A percentile compares a stretch with the other conserved stretches of the same genome.
These are phyloP conservation scores for Kwoniella europaea DNA, from an alignment of 768 basidiomycete genomes.

Conservation along the genomic window DNA sequence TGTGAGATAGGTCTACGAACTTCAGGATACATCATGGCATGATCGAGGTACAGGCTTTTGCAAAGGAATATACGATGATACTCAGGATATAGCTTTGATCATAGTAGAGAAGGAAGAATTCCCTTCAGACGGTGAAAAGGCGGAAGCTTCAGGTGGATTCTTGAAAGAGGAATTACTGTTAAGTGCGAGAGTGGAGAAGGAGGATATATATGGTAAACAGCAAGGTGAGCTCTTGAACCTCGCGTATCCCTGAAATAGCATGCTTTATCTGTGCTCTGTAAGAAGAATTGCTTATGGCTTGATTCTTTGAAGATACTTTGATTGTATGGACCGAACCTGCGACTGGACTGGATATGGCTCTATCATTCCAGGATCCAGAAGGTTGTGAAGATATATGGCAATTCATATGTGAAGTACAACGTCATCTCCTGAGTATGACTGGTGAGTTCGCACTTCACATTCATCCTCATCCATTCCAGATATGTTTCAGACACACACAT, in stretches of 20 bases:
- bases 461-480: no score
- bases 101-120: slow-evolving; percentile 55
- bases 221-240: no score
- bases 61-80: slow-evolving; percentile 72
- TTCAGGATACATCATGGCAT: slow-evolving; percentile 86
- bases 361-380: slow-evolving; percentile 94
- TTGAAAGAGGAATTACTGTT: slow-evolving; percentile 65
- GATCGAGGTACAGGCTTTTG: slow-evolving; percentile 98
- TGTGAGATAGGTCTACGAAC: slow-evolving; percentile 79
- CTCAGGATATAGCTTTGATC: slow-evolving; percentile 55
- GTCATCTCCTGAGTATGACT: slow-evolving; percentile 62
- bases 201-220: slow-evolving; percentile 56
- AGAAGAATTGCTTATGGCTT: no score
- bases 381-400: slow-evolving; percentile 97
- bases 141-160: slow-evolving; percentile 50
- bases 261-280: no score
- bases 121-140: slow-evolving; percentile 31
- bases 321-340: slow-evolving; percentile 99
- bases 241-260: no score
- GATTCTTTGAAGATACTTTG: no score
- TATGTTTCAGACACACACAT: no score
- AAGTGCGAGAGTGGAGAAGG: slow-evolving; percentile 60
- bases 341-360: slow-evolving; percentile 83
- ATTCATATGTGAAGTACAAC: slow-evolving; percentile 90
- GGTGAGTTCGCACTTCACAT: slow-evolving; percentile 25